Evolutionary conservation across 768 basidiomycete species (phyloP), one percentile per base, ranked within the genome.

Genomic region (Paxillus involutus): DNA sequence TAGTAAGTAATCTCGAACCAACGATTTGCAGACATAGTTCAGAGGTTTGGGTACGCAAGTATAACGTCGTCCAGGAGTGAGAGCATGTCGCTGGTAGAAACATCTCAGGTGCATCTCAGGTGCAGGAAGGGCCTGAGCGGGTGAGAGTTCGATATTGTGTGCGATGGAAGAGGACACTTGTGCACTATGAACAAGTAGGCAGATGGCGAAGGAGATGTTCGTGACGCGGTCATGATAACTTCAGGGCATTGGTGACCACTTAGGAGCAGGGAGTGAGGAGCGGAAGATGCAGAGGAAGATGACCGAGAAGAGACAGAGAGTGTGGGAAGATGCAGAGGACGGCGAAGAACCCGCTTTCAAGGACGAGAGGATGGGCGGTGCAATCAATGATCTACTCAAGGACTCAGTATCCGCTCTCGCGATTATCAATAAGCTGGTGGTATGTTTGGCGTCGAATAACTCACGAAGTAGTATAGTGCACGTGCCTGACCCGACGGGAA

Each of bases 241-340:
- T 4, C 66, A 74, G 12, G 83, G 81, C 2, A 80, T 80, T 0
- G 88, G 87, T 0, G 86, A 86, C 87, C 87, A 90, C 66, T 89
- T 91, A 1, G 77, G 77, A 1, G 79, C 85, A 14, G n/a, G n/a
- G n/a, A n/a, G n/a, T n/a, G n/a, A n/a, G n/a, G n/a, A n/a, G n/a
- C n/a, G n/a, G n/a, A n/a, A n/a, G n/a, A n/a, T n/a, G n/a, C n/a
- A n/a, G n/a, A n/a, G n/a, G n/a, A n/a, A n/a, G n/a, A n/a, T n/a
- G n/a, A n/a, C n/a, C n/a, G n/a, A n/a, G n/a, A n/a, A n/a, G n/a
- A n/a, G n/a, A n/a, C n/a, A n/a, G n/a, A n/a, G n/a, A n/a, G n/a
- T n/a, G n/a, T n/a, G n/a, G n/a, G n/a, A n/a, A n/a, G n/a, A n/a
- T n/a, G n/a, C n/a, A n/a, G n/a, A n/a, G n/a, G n/a, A n/a, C n/a